Evolutionary conservation across 1,284 basidiomycete genomes (phyloP), one percentile per base, ranked within the genome.

Genomic region (Ceratobasidium sp.): DNA sequence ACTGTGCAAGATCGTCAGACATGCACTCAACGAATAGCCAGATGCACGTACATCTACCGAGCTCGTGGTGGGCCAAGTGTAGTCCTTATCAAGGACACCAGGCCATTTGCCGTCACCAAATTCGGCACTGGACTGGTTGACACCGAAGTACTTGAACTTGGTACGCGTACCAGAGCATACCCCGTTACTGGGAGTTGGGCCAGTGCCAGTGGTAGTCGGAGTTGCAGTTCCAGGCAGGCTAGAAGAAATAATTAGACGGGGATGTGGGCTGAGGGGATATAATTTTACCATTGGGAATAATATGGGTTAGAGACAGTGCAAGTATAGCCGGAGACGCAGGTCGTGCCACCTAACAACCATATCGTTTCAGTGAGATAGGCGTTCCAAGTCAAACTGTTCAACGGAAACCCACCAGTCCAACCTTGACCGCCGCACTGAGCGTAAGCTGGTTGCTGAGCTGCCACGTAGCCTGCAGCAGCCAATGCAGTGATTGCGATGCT

Each of bases 61-160:
- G 61, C 84, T 85, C 44, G 88, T 86, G 51, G 86, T 85, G 12
- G 88, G 88, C 87, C 87, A 90, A 44, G 86, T 88, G 83, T 89
- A 89, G 79, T 80, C 33, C 33, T 33, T 33, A 33, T 33, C 33
- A 33, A 33, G 33, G 39, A 60, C 58, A 77, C 81, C 80, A 63
- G 81, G 81, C 26, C 69, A 51, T 33, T 33, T 23, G 68, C 69
- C 28, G n/a, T 70, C 78, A 15, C 90, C 90, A 80, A 91, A 87
- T 84, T 91, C 89, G 64, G 90, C 91, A 79, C 90, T 89, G 82
- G 89, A 89, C 82, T 91, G 85, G 84, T 90, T 91, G 46, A 91
- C 90, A 84, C 91, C 91, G 80, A 91, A 90, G 85, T 85, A 90
- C 81, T 87, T 86, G 88, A 92, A 91, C 84, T 91, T 91, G 64